A percentile compares a stretch with the other conserved stretches of the same genome.
Conservation (phyloP, 495 filamentous ascomycete genomes). For the Hyaloscypha variabilis region DNA sequence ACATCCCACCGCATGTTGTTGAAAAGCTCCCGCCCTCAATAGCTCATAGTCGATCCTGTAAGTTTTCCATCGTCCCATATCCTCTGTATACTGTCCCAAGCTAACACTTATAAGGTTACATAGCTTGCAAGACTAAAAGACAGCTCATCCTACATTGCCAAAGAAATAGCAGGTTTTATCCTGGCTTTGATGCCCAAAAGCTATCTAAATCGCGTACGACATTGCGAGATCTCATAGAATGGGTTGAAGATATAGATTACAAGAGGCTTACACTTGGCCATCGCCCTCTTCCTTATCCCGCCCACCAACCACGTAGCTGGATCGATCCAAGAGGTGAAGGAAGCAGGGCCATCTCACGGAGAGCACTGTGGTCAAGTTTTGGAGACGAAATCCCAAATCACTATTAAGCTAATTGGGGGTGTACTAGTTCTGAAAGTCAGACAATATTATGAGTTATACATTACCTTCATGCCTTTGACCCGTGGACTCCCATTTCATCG, state of each 20-base stretch:
- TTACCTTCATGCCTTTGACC: too few relatives aligned
- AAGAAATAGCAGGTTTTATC: conserved; percentile 14
- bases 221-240: neutral
- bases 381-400: too few relatives aligned
- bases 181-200: neutral
- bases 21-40: neutral
- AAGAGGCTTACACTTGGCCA: too few relatives aligned
- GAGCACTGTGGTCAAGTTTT: too few relatives aligned
- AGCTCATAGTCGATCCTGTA: neutral
- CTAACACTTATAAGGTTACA: conserved; percentile 3
- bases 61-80: neutral
- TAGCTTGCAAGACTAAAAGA: neutral
- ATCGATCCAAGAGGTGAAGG: too few relatives aligned
- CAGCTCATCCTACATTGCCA: conserved; percentile 1
- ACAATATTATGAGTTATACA: too few relatives aligned
- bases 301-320: too few relatives aligned
- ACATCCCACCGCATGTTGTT: conserved; percentile 5
- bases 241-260: conserved; percentile 7
- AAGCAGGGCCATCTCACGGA: too few relatives aligned
- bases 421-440: too few relatives aligned
- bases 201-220: neutral
- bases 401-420: too few relatives aligned
- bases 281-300: too few relatives aligned
- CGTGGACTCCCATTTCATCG: too few relatives aligned
- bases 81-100: neutral